Evolutionary conservation across 176 grass and related monocot species (phyloP).

Genomic region (Puccinellia tenuiflora): DNA sequence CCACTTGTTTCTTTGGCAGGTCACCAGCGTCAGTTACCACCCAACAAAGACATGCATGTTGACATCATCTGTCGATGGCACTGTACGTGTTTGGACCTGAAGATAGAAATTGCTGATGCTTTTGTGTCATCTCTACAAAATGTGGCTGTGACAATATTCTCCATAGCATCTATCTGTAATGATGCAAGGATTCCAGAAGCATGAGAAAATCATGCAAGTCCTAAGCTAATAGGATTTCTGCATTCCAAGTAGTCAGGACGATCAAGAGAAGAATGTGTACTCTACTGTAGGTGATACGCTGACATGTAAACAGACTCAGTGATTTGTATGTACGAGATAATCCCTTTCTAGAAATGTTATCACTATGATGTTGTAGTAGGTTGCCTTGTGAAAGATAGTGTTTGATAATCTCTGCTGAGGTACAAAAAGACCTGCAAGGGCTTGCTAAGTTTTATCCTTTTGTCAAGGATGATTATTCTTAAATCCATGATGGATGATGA

Average conservation of each 20-base stretch:
- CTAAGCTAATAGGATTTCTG: neutral
- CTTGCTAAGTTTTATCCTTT: neutral
- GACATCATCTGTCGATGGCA: constrained; percentile 89
- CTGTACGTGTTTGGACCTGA: constrained; percentile 73
- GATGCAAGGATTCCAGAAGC: neutral
- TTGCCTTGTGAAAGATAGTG: neutral
- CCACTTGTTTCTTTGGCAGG: constrained; percentile 39
- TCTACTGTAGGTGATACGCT: neutral
- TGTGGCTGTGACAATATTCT: neutral
- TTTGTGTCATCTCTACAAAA: neutral
- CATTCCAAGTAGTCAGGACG: neutral
- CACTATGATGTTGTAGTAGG: neutral
- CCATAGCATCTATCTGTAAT: neutral
- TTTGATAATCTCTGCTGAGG: neutral
- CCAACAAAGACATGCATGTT: constrained; percentile 81
- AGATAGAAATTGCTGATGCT: neutral
- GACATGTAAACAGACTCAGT: neutral
- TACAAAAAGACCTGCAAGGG: neutral
- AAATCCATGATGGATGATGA: neutral
- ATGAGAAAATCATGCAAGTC: neutral
- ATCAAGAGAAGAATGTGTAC: neutral
- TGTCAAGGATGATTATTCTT: neutral
- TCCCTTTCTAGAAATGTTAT: neutral
- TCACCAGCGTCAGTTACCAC: constrained; percentile 88
- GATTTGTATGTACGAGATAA: neutral